Evolutionary conservation across 257 asterid genomes (phyloP), one percentile per base, ranked within the genome.

Genomic region (Mitragyna speciosa): DNA sequence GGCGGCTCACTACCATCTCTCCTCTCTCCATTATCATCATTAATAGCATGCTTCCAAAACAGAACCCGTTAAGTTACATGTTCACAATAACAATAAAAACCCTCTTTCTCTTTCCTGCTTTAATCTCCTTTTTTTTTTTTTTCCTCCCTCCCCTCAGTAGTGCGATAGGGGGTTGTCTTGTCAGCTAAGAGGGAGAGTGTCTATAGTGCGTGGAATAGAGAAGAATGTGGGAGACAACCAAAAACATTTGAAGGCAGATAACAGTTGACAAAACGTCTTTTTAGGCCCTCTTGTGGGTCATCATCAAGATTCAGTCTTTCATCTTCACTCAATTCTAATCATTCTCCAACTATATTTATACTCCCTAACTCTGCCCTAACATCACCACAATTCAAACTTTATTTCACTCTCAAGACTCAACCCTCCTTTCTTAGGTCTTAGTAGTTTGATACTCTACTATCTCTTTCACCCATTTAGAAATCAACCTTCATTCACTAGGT

Each of bases 161-260:
- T 89, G 97, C 87, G 91, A 88, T 88, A 11, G 81, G 70, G 88
- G 89, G 90, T 85, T 92, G 94, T 89, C 90, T 84, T 89, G 93
- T 87, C 92, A 86, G 82, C 84, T 79, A 72, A 69, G 83, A 76
- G 56, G 78, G 11, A 54, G 70, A 54, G 70, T 14, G 70, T 71
- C 5, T 5, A 26, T 12, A 14, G 76, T 47, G 76, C 12, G 49
- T 31, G 76, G 47, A 64, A 56, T 52, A 51, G 75, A 76, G 76
- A 64, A 85, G 85, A 84, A 87, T 86, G 94, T 89, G 95, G 94
- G 91, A 89, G 95, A 91, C 95, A 91, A 73, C 84, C 84, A 78
- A 83, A 87, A 90, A 86, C 85, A 87, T 88, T 78, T 82, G 78
- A 82, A 87, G 81, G 74, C 79, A 74, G 82, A 45, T 66, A 83